Evolutionary conservation across 2,329 filamentous ascomycete species (phyloP).

Genomic region (Polychaeton citri): DNA sequence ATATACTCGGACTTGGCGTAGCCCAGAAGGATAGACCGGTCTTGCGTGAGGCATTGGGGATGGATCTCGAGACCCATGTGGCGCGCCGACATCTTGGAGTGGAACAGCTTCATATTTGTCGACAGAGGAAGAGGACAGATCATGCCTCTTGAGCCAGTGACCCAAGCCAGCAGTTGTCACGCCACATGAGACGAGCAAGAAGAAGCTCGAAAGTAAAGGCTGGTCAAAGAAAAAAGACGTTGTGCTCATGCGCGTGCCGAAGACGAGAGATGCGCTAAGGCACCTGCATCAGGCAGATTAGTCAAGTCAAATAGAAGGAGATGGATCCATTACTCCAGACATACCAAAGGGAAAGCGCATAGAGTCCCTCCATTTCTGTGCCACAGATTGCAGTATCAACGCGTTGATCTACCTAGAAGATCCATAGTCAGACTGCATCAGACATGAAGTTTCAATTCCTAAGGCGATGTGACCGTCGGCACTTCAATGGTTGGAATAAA

Average conservation of each 20-base stretch:
- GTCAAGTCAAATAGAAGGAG: no score
- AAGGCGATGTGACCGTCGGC: no score
- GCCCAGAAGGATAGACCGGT: slow-evolving; percentile 12
- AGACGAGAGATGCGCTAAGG: no score
- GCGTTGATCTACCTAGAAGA: no score
- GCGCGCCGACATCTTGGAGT: slow-evolving; percentile 13
- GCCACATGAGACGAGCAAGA: slow-evolving; percentile 29
- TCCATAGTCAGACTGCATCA: no score
- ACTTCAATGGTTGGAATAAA: no score
- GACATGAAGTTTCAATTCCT: no score
- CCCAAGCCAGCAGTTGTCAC: slow-evolving; percentile 24
- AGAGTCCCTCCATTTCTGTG: no score
- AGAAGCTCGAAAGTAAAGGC: slow-evolving; percentile 30
- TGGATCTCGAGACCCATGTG: slow-evolving; percentile 9
- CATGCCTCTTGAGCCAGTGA: slow-evolving; percentile 16
- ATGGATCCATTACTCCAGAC: no score
- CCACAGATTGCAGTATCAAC: no score
- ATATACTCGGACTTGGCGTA: slow-evolving; percentile 13
- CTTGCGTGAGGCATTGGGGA: slow-evolving; percentile 9
- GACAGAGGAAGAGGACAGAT: slow-evolving; percentile 8
- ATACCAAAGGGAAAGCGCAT: no score
- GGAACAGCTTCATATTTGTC: slow-evolving; percentile 15
- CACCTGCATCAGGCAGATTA: no score
- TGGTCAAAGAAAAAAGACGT: slow-evolving; percentile 27
- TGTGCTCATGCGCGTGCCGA: slow-evolving; percentile 7